Base-by-base conservation (phyloP, 768 basidiomycete species). In the Phaffia australis region DNA sequence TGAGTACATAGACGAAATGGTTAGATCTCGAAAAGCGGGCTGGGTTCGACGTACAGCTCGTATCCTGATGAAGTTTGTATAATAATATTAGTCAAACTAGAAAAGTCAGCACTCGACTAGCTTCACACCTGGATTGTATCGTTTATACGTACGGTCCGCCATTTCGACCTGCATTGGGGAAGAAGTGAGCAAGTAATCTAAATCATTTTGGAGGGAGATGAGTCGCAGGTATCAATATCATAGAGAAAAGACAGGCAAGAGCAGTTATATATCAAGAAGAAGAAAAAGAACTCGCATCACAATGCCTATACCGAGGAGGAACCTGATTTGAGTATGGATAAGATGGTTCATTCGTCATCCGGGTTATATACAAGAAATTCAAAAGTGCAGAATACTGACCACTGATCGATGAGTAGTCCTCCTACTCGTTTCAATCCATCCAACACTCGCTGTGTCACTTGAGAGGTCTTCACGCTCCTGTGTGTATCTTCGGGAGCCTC, bases 141-240 rank as follows among this genome's bases (percentile, higher is more conserved):
- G 11, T 42, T 42, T 42, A 11, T 42, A 42, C 35, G 35, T 42
- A 42, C 35, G 35, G 35, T 3, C 75, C 75, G 18, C 72, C 72
- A 1, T 64, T 68, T 6, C 73, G 71, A 0, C 72, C 73, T 23
- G 75, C 73, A 35, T 71, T 72, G 0, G 75, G 75, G 49, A 75
- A 75, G 42, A 69, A 69, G 25, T 71, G 69, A 9, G 70, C 71
- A 1, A 71, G 66, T 30, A 72, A 62, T 52, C 70, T 71, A 32
- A 9, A 27, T 4, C 14, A 16, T 30, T 14, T 42, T 42, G 1
- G 16, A 35, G 47, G 60, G 3, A 18, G n/a, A 19, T 5, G 32
- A 11, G 16, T 25, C 30, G 8, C 23, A 50, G 21, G 49, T 14
- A 23, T 32, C 29, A 29, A 35, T 8, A 32, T n/a, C 50, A 52